phyloP scores from a whole-genome alignment of 257 asterid genomes.

The Fraxinus anomala region DNA sequence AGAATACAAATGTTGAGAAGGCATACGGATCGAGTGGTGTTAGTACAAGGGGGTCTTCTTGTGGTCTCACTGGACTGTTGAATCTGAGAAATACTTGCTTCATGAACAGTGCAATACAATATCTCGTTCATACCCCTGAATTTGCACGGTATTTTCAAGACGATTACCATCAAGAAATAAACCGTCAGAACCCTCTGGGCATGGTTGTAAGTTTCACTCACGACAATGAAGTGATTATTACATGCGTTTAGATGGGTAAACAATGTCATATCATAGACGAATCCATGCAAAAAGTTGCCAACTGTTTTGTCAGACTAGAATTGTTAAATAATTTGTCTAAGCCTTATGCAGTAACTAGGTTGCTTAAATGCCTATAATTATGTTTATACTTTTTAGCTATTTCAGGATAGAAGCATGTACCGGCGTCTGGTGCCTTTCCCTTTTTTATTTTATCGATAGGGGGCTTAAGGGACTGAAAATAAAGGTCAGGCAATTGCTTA shows the following conservation, averaged over 20 bases:
- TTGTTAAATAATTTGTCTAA: background rate
- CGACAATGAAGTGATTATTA: constrained; percentile 8
- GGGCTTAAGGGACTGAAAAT: no score
- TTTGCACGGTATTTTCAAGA: constrained; percentile 91
- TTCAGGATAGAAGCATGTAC: background rate
- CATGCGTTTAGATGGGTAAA: constrained; percentile 10
- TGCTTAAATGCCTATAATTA: background rate
- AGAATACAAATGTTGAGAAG: constrained; percentile 56
- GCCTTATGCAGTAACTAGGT: background rate
- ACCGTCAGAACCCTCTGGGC: constrained; percentile 95
- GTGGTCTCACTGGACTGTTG: constrained; percentile 90
- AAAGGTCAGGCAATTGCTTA: no score
- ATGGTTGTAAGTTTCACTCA: constrained; percentile 85
- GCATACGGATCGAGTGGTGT: constrained; percentile 74
- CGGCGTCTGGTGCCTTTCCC: no score
- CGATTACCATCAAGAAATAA: constrained; percentile 93
- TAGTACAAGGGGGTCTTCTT: constrained; percentile 87
- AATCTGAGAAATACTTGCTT: constrained; percentile 98
- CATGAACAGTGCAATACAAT: constrained; percentile 97
- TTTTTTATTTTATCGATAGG: no score
- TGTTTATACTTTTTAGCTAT: background rate
- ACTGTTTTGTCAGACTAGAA: constrained; percentile 5
- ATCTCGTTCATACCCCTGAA: constrained; percentile 97
- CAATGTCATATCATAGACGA: background rate
- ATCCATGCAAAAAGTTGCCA: background rate